Base-by-base conservation (phyloP, 176 grass and related monocot genomes). In the Carex myosuroides region DNA sequence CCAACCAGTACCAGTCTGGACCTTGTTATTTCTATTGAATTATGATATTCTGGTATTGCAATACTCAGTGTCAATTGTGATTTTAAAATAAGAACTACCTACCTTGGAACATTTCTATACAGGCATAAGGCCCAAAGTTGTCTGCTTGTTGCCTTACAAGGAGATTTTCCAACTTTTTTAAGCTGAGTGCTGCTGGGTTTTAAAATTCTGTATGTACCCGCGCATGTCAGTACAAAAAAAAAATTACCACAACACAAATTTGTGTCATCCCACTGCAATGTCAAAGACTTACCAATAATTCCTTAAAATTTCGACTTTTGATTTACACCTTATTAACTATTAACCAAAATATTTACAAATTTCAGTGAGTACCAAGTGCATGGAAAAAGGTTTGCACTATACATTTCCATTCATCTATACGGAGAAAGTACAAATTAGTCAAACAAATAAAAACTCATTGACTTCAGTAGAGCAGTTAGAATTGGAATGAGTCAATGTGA, bases 361-460 rank as follows among this genome's bases (percentile, higher is more conserved):
- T 6, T 56, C 7, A 8, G 9, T 26, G 12, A 54, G 46, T 53
- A 53, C 18, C 20, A 72, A 48, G 10, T 52, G 70, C 70, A 22
- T 26, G 20, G 20, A 50, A 74, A 22, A 53, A 74, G 14, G 17
- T 8, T 46, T 48, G 44, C n/a, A 13, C 5, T 8, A 74, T 50
- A 74, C 44, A 74, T 52, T 62, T 53, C n/a, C 41, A 73, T 50
- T 73, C 41, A 72, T 50, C 13, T 73, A 73, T 26, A 26, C 70
- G 22, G 69, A 46, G 20, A 46, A 50, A 50, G 41, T 73, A 71
- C 16, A 42, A 73, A 14, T 2, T 35, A 37, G n/a, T 77, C 73
- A 56, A 56, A 24, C 73, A 56, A 55, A 77, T 24, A 77, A 77
- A 56, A 77, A 77, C 50, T 77, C 73, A 77, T 77, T 56, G 24